Evolutionary conservation across 805 yeast genomes (phyloP).

Genomic region (Pichia scutulata): DNA sequence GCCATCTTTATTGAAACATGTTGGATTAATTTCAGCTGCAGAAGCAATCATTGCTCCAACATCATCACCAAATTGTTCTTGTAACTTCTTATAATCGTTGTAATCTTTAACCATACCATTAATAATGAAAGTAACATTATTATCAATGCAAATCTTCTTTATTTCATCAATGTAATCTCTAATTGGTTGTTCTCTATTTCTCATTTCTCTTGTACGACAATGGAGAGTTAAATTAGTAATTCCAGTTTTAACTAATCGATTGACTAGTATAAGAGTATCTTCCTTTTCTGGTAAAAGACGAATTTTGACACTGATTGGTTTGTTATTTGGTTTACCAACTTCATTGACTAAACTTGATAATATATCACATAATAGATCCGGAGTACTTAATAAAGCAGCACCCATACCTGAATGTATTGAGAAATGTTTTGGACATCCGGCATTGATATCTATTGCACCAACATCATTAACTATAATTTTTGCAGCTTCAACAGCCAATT

Average conservation of each 20-base stretch:
- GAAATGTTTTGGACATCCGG: constrained; percentile 97
- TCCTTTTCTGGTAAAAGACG: constrained; percentile 62
- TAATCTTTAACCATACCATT: constrained; percentile 69
- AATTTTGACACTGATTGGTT: constrained; percentile 88
- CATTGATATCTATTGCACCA: constrained; percentile 86
- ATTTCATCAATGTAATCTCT: constrained; percentile 61
- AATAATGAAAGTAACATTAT: constrained; percentile 64
- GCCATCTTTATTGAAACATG: constrained; percentile 48
- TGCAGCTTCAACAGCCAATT: constrained; percentile 85
- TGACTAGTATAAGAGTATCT: constrained; percentile 53
- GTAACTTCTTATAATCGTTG: constrained; percentile 46
- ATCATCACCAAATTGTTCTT: constrained; percentile 43
- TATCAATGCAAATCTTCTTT: constrained; percentile 48
- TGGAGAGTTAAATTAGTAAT: constrained; percentile 82
- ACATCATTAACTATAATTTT: constrained; percentile 75
- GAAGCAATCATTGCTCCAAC: constrained; percentile 95
- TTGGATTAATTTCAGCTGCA: constrained; percentile 79
- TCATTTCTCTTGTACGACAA: constrained; percentile 84
- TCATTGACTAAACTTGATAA: constrained; percentile 59
- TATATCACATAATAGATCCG: constrained; percentile 69
- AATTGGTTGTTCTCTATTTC: constrained; percentile 77
- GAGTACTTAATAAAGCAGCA: constrained; percentile 79
- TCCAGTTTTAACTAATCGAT: constrained; percentile 62
- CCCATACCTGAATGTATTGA: constrained; percentile 97
- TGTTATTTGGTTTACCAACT: constrained; percentile 69